Percentiles rank a stretch among this genome's conserved stretches.
phyloP scores from a whole-genome alignment of 1,284 basidiomycete species.

The Moesziomyces globuligerus region DNA sequence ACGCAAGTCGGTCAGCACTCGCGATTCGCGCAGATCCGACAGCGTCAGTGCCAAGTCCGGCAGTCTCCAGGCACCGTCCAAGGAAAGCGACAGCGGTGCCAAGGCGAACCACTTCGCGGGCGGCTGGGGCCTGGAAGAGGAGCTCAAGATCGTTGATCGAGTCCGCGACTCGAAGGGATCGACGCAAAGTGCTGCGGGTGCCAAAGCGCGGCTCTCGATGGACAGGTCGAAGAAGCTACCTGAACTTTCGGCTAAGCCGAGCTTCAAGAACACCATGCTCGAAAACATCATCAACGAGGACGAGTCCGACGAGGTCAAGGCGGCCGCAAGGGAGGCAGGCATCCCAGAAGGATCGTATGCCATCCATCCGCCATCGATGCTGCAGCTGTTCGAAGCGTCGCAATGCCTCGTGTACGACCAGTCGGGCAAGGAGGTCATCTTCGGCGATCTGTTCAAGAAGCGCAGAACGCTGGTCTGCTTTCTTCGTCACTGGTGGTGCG shows the following conservation, averaged over 20 bases:
- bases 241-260: slow-evolving; percentile 11
- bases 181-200: background rate
- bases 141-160: slow-evolving; percentile 37
- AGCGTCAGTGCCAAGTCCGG: slow-evolving; percentile 3
- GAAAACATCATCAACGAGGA: slow-evolving; percentile 31
- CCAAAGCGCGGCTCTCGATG: slow-evolving; percentile 21
- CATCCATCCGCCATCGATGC: slow-evolving; percentile 56
- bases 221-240: slow-evolving; percentile 23
- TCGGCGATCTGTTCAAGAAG: slow-evolving; percentile 77
- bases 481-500: slow-evolving; percentile 72
- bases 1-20: slow-evolving; percentile 6
- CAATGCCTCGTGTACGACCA: slow-evolving; percentile 76
- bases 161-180: slow-evolving; percentile 9
- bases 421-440: slow-evolving; percentile 75
- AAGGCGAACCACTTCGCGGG: background rate
- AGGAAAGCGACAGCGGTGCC: background rate
- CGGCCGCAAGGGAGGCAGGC: slow-evolving; percentile 40
- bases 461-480: slow-evolving; percentile 76
- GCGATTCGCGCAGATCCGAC: slow-evolving; percentile 9
- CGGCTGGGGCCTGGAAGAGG: slow-evolving; percentile 43
- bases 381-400: slow-evolving; percentile 73
- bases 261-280: slow-evolving; percentile 12
- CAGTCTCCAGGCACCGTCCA: background rate
- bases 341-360: slow-evolving; percentile 56
- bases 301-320: slow-evolving; percentile 42